These are phyloP conservation scores for Acanthamoeba pearcei DNA, from an alignment of 208 protist genomes.

Conservation along the genomic window DNA sequence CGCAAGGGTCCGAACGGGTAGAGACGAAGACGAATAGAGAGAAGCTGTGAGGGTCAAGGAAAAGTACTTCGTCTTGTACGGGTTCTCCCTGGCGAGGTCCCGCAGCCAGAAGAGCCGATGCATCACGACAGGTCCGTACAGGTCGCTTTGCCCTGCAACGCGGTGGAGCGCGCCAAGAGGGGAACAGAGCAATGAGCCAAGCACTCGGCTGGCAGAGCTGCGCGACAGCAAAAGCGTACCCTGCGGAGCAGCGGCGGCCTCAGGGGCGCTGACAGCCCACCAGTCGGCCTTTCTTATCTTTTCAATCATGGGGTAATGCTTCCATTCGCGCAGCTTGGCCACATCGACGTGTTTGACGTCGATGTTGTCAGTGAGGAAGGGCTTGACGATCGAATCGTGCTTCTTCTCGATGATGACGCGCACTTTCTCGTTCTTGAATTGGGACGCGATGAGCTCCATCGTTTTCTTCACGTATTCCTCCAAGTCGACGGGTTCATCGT, in stretches of 20 bases:
- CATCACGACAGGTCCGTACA: constrained; percentile 25
- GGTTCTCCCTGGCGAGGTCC: constrained; percentile 49
- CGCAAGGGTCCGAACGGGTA: background rate
- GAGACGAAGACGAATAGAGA: background rate
- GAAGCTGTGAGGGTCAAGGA: background rate
- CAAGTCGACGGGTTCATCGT: background rate
- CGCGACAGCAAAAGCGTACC: background rate
- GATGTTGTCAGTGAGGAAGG: constrained; percentile 3
- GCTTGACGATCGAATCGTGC: background rate
- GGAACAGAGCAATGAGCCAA: background rate
- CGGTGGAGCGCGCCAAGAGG: background rate
- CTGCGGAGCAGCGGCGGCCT: background rate
- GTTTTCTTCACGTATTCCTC: constrained; percentile 22
- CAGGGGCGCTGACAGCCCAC: constrained; percentile 43
- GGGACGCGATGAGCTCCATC: constrained; percentile 29
- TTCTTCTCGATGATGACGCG: constrained; percentile 38
- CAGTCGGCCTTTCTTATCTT: constrained; percentile 51
- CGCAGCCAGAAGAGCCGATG: constrained; percentile 44
- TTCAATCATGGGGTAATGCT: constrained; percentile 18
- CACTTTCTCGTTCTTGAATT: constrained; percentile 56
- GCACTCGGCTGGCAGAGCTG: background rate
- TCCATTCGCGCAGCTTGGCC: constrained; percentile 37
- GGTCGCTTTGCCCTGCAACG: constrained; percentile 25
- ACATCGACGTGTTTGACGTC: constrained; percentile 24
- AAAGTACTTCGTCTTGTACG: constrained; percentile 56